These are phyloP conservation scores for Fusarium humuli DNA, from an alignment of 2,329 filamentous ascomycete genomes.

Conservation along the genomic window DNA sequence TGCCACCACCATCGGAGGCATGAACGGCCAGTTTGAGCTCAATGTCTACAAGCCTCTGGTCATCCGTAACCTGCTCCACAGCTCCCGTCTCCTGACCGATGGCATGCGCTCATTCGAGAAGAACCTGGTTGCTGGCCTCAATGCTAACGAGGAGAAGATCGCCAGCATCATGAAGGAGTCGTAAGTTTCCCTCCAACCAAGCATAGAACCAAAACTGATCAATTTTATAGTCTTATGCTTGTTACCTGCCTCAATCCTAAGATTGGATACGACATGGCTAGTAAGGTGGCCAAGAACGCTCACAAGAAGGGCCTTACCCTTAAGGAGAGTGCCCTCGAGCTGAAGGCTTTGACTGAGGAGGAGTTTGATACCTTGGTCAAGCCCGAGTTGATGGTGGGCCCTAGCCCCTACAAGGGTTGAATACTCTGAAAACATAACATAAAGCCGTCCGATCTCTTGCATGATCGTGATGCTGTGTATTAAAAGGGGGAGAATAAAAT, in stretches of 20 bases:
- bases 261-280: slow-evolving; percentile 97
- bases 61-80: slow-evolving; percentile 95
- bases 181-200: slow-evolving; percentile 62
- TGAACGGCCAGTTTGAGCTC: slow-evolving; percentile 98
- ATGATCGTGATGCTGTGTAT: slow-evolving; percentile 16
- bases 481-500: slow-evolving; percentile 7
- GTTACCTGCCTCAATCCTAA: slow-evolving; percentile 98
- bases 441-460: not conserved
- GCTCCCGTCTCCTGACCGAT: slow-evolving; percentile 86
- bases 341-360: slow-evolving; percentile 86
- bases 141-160: slow-evolving; percentile 96
- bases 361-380: slow-evolving; percentile 91
- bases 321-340: slow-evolving; percentile 93
- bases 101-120: slow-evolving; percentile 96
- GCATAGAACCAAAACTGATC: slow-evolving; percentile 21
- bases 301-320: slow-evolving; percentile 98
- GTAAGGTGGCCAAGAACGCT: slow-evolving; percentile 97
- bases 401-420: slow-evolving; percentile 69
- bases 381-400: slow-evolving; percentile 95
- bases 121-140: slow-evolving; percentile 87
- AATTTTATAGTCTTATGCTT: slow-evolving; percentile 81
- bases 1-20: slow-evolving; percentile 91
- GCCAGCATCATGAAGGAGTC: slow-evolving; percentile 91
- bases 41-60: slow-evolving; percentile 99
- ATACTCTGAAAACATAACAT: not conserved